A percentile compares a stretch with the other conserved stretches of the same genome.
Conservation (phyloP, 2,329 filamentous ascomycete genomes). For the Beauveria caledonica region DNA sequence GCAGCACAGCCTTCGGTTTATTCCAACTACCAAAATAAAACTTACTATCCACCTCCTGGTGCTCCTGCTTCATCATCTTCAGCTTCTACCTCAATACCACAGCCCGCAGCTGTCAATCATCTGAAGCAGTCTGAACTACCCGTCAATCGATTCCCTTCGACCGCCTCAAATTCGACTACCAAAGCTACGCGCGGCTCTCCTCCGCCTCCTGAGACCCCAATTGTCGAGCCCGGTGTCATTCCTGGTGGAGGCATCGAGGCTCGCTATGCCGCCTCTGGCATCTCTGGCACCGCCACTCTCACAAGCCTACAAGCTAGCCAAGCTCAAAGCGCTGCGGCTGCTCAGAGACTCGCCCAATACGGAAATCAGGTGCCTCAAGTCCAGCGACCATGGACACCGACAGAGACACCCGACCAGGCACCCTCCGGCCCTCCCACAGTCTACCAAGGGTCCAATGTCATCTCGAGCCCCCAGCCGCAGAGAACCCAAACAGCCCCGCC, state of each 20-base stretch:
- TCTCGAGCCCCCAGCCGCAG: conserved; percentile 42
- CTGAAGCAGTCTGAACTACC: conserved; percentile 33
- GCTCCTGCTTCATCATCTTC: conserved; percentile 25
- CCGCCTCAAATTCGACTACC: conserved; percentile 88
- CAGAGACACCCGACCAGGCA: conserved; percentile 76
- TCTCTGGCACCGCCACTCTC: conserved; percentile 76
- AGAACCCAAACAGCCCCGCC: conserved; percentile 35
- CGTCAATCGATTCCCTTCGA: conserved; percentile 63
- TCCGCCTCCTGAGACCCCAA: conserved; percentile 86
- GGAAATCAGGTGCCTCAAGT: conserved; percentile 31
- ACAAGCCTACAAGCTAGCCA: conserved; percentile 59
- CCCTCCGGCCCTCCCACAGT: conserved; percentile 85
- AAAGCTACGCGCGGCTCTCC: conserved; percentile 87
- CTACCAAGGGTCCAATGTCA: conserved; percentile 76
- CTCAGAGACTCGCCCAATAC: conserved; percentile 76
- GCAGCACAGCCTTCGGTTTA: conserved; percentile 34
- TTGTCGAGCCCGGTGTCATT: conserved; percentile 62
- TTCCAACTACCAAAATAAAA: conserved; percentile 46
- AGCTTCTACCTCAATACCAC: conserved; percentile 18
- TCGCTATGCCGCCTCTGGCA: conserved; percentile 83
- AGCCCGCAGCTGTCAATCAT: conserved; percentile 17
- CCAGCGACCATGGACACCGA: conserved; percentile 82
- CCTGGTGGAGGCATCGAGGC: conserved; percentile 80
- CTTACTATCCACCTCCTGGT: conserved; percentile 53
- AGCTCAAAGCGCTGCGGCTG: conserved; percentile 65